Evolutionary conservation across 768 basidiomycete species (phyloP).

Genomic region (Cantharellus anzutake): DNA sequence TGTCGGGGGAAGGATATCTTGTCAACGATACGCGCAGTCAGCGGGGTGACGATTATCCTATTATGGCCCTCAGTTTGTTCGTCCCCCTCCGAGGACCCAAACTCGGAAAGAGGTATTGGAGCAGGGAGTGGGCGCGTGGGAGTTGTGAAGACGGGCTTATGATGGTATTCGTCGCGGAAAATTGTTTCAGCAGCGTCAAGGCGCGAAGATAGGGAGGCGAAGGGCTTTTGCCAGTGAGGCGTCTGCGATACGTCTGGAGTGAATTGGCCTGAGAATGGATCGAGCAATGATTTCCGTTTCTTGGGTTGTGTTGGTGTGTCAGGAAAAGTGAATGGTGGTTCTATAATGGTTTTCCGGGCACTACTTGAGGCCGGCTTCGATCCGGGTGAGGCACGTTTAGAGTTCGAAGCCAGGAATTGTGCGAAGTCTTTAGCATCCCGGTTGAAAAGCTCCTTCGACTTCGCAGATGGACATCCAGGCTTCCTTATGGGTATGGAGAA

Average conservation of each 20-base stretch:
- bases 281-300: no score
- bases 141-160: not conserved
- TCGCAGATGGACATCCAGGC: not conserved
- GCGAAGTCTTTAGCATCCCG: not conserved
- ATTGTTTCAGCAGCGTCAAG: no score
- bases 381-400: not conserved
- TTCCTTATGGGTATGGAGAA: no score
- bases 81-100: not conserved
- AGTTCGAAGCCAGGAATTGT: not conserved
- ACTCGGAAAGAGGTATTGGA: not conserved
- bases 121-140: not conserved
- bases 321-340: no score
- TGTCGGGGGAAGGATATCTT: not conserved
- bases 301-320: no score
- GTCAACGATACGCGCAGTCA: not conserved
- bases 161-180: not conserved
- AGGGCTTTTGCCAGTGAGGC: no score
- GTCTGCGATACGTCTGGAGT: no score
- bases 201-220: no score
- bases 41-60: not conserved
- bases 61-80: not conserved
- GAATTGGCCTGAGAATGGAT: no score
- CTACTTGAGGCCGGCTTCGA: no score
- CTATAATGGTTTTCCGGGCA: no score
- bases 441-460: not conserved